These are phyloP conservation scores for Amphicarpaea edgeworthii DNA, from an alignment of 306 rosid genomes.

Conservation along the genomic window DNA sequence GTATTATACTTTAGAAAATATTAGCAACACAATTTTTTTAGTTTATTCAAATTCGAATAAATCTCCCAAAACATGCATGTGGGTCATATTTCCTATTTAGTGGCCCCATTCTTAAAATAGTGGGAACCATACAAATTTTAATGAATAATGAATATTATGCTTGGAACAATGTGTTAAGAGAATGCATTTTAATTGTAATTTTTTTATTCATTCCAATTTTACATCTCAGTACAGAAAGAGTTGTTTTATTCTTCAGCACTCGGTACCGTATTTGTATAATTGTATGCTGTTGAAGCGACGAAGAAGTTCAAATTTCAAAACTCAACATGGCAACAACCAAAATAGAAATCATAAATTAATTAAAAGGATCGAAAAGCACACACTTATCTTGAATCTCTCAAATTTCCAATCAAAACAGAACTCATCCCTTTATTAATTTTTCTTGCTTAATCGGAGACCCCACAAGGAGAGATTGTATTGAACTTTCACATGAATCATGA, in stretches of 20 bases:
- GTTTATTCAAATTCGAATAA: no score
- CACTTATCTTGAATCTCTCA: not conserved
- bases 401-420: not conserved
- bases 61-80: not conserved
- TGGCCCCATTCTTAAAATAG: not conserved
- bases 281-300: not conserved
- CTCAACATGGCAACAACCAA: not conserved
- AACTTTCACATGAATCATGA: not conserved
- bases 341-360: not conserved
- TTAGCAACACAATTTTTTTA: no score
- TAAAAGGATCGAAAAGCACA: not conserved
- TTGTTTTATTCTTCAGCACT: not conserved
- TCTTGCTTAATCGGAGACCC: not conserved
- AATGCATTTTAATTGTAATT: not conserved
- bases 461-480: not conserved
- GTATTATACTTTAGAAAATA: no score
- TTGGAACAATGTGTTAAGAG: not conserved
- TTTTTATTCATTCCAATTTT: not conserved
- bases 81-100: not conserved
- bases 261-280: not conserved
- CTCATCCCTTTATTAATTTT: not conserved
- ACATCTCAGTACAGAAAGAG: not conserved
- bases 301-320: slow-evolving; percentile 1
- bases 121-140: not conserved
- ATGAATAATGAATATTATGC: not conserved